Evolutionary conservation across 345 rosid genomes (phyloP).

Genomic region (Brassica napus): DNA sequence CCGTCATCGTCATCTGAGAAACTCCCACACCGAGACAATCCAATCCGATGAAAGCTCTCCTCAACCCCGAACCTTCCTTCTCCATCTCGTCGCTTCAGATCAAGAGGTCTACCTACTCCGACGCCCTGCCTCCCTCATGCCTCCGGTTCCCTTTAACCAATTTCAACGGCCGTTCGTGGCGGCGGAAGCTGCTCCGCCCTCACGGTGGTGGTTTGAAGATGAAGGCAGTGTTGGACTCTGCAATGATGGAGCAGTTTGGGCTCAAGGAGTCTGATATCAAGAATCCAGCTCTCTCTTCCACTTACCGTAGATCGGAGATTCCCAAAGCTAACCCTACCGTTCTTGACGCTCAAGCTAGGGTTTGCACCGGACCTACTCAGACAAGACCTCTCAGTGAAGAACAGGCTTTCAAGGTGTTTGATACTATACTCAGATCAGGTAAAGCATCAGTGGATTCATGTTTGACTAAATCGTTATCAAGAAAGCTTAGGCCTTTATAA

Average conservation of each 20-base stretch:
- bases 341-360: constrained; percentile 93
- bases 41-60: constrained; percentile 60
- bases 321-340: constrained; percentile 81
- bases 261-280: constrained; percentile 57
- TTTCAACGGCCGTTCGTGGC: constrained; percentile 26
- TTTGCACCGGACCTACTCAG: constrained; percentile 94
- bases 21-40: neutral
- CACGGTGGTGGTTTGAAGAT: constrained; percentile 37
- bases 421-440: constrained; percentile 83
- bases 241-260: constrained; percentile 59
- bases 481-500: neutral
- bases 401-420: constrained; percentile 74
- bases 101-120: constrained; percentile 27
- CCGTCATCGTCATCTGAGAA: constrained; percentile 11
- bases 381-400: constrained; percentile 74
- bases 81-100: constrained; percentile 37
- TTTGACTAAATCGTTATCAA: too few relatives aligned
- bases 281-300: constrained; percentile 71
- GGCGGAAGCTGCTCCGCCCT: constrained; percentile 22
- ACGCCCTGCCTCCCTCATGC: constrained; percentile 18
- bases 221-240: constrained; percentile 50
- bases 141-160: constrained; percentile 37
- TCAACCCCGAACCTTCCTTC: constrained; percentile 44
- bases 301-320: constrained; percentile 63
- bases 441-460: neutral